Evolutionary conservation across 106 monocot species (phyloP).

Genomic region (Dendrobium catenatum): DNA sequence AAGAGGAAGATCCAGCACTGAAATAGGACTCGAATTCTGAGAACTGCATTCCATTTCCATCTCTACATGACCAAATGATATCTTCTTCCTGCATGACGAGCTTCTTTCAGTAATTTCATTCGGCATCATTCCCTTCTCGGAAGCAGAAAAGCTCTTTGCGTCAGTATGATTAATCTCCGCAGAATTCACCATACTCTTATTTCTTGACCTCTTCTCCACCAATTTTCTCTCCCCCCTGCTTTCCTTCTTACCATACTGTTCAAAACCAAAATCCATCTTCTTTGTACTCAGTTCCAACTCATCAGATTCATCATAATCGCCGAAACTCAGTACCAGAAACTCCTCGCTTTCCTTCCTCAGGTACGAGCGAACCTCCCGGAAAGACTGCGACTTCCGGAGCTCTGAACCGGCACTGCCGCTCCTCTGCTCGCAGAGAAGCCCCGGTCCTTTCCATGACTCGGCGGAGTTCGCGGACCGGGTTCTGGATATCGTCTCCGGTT

Average conservation of each 20-base stretch:
- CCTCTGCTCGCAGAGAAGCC: slow-evolving; percentile 4
- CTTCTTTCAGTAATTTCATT: not conserved
- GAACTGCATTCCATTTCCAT: slow-evolving; percentile 29
- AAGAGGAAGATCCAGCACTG: slow-evolving; percentile 24
- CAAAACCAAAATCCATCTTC: not conserved
- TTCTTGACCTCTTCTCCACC: not conserved
- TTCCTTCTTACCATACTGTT: not conserved
- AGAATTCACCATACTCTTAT: not conserved
- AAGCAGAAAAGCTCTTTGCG: not conserved
- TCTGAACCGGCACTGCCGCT: not conserved
- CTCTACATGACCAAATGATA: not conserved
- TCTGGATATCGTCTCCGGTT: slow-evolving; percentile 4
- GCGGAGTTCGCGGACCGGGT: slow-evolving; percentile 23
- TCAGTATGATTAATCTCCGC: not conserved
- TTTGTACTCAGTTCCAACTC: not conserved
- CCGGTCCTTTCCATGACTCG: slow-evolving; percentile 15
- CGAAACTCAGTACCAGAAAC: slow-evolving; percentile 60
- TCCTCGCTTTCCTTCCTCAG: slow-evolving; percentile 51
- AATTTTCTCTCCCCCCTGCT: slow-evolving; percentile 8
- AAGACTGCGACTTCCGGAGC: slow-evolving; percentile 18
- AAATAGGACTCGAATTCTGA: slow-evolving; percentile 55
- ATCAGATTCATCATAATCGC: slow-evolving; percentile 7
- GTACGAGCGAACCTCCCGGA: slow-evolving; percentile 38
- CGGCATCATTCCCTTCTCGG: not conserved
- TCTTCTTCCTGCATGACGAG: not conserved